Percentiles rank a stretch among this genome's conserved stretches.
These are phyloP conservation scores for Bassia scoparia DNA, from an alignment of 148 eudicot species.

Conservation along the genomic window DNA sequence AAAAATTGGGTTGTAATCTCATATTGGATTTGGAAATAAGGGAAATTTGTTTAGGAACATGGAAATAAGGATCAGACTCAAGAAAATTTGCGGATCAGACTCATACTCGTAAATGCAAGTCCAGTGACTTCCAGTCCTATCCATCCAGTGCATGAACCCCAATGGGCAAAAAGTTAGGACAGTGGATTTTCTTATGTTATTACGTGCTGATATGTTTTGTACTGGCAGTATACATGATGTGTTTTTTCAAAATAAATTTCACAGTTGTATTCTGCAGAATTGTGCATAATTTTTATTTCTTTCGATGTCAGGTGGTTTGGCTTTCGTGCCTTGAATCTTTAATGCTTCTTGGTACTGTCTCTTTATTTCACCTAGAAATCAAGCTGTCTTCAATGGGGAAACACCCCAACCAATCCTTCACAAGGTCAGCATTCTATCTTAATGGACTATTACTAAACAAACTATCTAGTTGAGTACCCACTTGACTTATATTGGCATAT, in stretches of 20 bases:
- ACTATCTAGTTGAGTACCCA: not conserved
- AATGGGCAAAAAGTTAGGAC: too few relatives aligned
- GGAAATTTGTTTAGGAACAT: too few relatives aligned
- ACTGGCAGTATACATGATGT: not conserved
- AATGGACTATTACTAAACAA: not conserved
- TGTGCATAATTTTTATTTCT: not conserved
- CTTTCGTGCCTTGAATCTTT: slow-evolving; percentile 82
- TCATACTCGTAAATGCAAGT: too few relatives aligned
- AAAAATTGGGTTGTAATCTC: too few relatives aligned
- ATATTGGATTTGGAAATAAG: too few relatives aligned
- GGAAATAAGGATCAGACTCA: too few relatives aligned
- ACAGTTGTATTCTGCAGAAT: not conserved
- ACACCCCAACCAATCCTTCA: slow-evolving; percentile 96
- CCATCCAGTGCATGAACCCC: too few relatives aligned
- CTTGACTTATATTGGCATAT: slow-evolving; percentile 22
- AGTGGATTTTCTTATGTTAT: not conserved
- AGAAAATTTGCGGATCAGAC: too few relatives aligned
- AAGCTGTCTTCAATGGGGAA: slow-evolving; percentile 98
- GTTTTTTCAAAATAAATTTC: not conserved
- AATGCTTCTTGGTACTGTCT: slow-evolving; percentile 74
- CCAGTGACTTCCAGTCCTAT: too few relatives aligned
- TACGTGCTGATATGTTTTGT: not conserved
- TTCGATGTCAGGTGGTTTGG: slow-evolving; percentile 55
- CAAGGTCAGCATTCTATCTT: slow-evolving; percentile 54
- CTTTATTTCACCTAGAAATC: slow-evolving; percentile 84